Conservation (phyloP, 768 basidiomycete genomes). For the Tremella yokohamensis region DNA sequence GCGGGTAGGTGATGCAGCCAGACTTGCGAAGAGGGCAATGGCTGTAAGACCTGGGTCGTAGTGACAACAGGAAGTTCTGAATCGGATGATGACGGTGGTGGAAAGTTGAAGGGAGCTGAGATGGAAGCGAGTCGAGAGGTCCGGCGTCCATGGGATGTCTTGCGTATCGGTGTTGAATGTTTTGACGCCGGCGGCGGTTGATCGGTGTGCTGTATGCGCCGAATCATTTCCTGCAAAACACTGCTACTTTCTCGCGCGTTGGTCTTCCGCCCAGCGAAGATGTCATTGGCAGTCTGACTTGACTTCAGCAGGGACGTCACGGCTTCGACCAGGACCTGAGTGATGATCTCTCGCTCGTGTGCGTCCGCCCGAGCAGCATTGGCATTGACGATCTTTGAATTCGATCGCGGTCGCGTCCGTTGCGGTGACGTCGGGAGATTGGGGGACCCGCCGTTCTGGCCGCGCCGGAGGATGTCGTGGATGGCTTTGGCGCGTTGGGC, state of each 20-base stretch:
- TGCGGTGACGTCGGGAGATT: background rate
- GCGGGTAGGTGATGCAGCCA: constrained; percentile 67
- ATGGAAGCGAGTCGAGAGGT: constrained; percentile 52
- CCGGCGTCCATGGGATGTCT: constrained; percentile 34
- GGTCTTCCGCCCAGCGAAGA: constrained; percentile 24
- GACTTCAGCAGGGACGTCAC: constrained; percentile 34
- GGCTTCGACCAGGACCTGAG: constrained; percentile 23
- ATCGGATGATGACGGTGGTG: background rate
- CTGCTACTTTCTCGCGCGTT: constrained; percentile 12
- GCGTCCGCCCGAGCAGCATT: constrained; percentile 1
- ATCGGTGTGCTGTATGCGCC: constrained; percentile 29
- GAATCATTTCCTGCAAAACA: constrained; percentile 40
- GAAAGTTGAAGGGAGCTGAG: constrained; percentile 26
- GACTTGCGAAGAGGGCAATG: constrained; percentile 77
- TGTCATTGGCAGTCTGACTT: constrained; percentile 13
- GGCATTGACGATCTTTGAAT: constrained; percentile 24
- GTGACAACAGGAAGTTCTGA: constrained; percentile 61
- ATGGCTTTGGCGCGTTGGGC: constrained; percentile 56
- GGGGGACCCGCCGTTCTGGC: background rate
- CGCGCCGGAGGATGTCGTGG: constrained; percentile 26
- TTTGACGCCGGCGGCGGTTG: constrained; percentile 11
- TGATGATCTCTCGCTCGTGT: constrained; percentile 20
- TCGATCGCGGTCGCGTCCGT: constrained; percentile 6
- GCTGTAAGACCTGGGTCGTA: constrained; percentile 64
- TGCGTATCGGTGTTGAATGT: constrained; percentile 3